Evolutionary conservation across 2,329 filamentous ascomycete species (phyloP).

Genomic region (Neospermospora avenae): DNA sequence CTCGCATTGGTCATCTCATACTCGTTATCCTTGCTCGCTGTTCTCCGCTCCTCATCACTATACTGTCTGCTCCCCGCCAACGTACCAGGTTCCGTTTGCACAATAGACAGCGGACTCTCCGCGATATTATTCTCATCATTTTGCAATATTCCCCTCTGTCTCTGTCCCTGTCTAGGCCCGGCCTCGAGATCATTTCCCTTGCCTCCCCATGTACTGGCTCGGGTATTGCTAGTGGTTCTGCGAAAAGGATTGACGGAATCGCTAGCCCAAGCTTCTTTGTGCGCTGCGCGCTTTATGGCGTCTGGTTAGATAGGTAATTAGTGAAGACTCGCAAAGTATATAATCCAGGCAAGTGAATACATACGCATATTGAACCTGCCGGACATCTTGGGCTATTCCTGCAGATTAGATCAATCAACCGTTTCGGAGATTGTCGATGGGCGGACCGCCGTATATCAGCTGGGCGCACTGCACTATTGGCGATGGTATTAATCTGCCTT

Average conservation of each 20-base stretch:
- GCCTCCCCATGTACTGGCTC: conserved; percentile 21
- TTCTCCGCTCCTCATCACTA: background rate
- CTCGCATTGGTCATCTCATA: conserved; percentile 17
- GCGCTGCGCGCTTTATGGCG: conserved; percentile 29
- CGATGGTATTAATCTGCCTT: background rate
- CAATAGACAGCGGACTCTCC: conserved; percentile 12
- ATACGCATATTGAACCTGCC: conserved; percentile 4
- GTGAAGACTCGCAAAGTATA: conserved; percentile 1
- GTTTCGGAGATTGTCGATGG: background rate
- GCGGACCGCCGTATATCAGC: background rate
- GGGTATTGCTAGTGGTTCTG: conserved; percentile 25
- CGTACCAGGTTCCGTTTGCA: conserved; percentile 26
- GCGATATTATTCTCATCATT: conserved; percentile 2
- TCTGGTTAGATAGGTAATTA: conserved; percentile 26
- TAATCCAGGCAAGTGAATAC: background rate
- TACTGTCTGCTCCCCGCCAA: conserved; percentile 6
- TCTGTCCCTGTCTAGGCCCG: background rate
- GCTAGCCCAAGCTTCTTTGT: conserved; percentile 34
- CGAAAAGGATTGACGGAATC: conserved; percentile 32
- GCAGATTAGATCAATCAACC: background rate
- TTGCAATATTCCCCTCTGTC: background rate
- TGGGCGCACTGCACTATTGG: background rate
- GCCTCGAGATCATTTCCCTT: conserved; percentile 17
- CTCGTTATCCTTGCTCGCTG: conserved; percentile 15
- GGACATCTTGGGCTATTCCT: background rate